Conservation (phyloP, 352 stramenopile species). For the Phytopythium kandeliae region DNA sequence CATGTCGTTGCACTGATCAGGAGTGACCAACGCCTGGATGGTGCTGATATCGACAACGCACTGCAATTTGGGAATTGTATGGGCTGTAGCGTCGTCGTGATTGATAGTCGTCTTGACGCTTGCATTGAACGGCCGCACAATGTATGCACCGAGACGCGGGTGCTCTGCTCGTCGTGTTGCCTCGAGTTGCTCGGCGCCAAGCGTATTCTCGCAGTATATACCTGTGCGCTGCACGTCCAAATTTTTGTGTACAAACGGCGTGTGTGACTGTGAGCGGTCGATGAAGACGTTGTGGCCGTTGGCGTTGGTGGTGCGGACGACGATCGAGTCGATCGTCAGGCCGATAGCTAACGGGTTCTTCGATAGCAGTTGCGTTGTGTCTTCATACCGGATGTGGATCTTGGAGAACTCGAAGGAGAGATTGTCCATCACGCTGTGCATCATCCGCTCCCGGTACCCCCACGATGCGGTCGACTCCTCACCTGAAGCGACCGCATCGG, state of each 20-base stretch:
- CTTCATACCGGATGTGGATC: slow-evolving; percentile 81
- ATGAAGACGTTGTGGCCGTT: slow-evolving; percentile 78
- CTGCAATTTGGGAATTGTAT: slow-evolving; percentile 64
- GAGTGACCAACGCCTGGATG: slow-evolving; percentile 56
- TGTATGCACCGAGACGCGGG: slow-evolving; percentile 28
- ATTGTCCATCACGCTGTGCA: slow-evolving; percentile 83
- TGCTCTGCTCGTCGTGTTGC: slow-evolving; percentile 14
- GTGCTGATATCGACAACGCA: slow-evolving; percentile 66
- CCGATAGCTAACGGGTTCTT: slow-evolving; percentile 59
- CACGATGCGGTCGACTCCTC: slow-evolving; percentile 52
- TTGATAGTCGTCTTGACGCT: slow-evolving; percentile 76
- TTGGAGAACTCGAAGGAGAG: slow-evolving; percentile 77
- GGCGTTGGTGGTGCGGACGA: slow-evolving; percentile 68
- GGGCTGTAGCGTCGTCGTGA: slow-evolving; percentile 58
- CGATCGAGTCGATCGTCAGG: slow-evolving; percentile 71
- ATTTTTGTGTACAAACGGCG: slow-evolving; percentile 75
- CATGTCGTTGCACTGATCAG: slow-evolving; percentile 72
- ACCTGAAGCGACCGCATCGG: neutral
- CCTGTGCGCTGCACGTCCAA: slow-evolving; percentile 53
- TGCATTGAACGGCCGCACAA: slow-evolving; percentile 71
- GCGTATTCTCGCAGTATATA: slow-evolving; percentile 60
- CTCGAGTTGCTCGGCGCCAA: slow-evolving; percentile 17
- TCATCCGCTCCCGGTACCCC: slow-evolving; percentile 77
- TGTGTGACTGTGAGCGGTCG: slow-evolving; percentile 68
- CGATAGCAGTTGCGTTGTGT: slow-evolving; percentile 56